A percentile compares a stretch with the other conserved stretches of the same genome.
These are phyloP conservation scores for Starmerella cellae DNA, from an alignment of 805 yeast species.

Conservation along the genomic window DNA sequence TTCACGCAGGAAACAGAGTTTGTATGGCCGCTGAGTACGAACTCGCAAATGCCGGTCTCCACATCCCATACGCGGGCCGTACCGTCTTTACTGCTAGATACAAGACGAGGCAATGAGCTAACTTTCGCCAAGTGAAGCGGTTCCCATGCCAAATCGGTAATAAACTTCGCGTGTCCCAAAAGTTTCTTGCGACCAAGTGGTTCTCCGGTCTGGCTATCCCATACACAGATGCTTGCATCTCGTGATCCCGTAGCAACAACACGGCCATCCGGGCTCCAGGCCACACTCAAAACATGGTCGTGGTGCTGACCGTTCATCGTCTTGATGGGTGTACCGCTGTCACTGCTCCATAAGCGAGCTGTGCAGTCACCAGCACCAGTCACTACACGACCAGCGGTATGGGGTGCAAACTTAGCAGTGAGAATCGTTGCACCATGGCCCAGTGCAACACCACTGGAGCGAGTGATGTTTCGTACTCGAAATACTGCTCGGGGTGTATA, in stretches of 20 bases:
- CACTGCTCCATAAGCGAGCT: conserved; percentile 93
- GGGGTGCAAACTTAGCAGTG: conserved; percentile 88
- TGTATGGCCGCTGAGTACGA: conserved; percentile 76
- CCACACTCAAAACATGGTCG: conserved; percentile 86
- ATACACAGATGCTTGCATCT: conserved; percentile 78
- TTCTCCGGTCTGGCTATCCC: conserved; percentile 70
- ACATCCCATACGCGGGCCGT: conserved; percentile 85
- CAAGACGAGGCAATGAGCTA: conserved; percentile 47
- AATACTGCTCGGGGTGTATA: conserved; percentile 93
- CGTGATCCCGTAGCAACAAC: conserved; percentile 89
- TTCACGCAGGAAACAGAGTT: conserved; percentile 87
- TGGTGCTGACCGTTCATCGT: conserved; percentile 64
- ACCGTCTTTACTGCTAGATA: conserved; percentile 83
- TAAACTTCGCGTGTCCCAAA: conserved; percentile 78
- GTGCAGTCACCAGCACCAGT: conserved; percentile 96
- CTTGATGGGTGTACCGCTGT: conserved; percentile 78
- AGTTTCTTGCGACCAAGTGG: conserved; percentile 54
- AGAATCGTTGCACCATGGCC: conserved; percentile 93
- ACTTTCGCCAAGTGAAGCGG: conserved; percentile 59
- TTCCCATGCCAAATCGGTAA: conserved; percentile 84
- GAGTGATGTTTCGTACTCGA: conserved; percentile 79
- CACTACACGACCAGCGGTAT: conserved; percentile 69
- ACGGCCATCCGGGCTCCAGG: conserved; percentile 86
- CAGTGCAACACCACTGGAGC: conserved; percentile 82
- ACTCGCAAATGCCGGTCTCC: conserved; percentile 46